phyloP scores from a whole-genome alignment of 2,329 filamentous ascomycete genomes.

The Lithohypha guttulata region DNA sequence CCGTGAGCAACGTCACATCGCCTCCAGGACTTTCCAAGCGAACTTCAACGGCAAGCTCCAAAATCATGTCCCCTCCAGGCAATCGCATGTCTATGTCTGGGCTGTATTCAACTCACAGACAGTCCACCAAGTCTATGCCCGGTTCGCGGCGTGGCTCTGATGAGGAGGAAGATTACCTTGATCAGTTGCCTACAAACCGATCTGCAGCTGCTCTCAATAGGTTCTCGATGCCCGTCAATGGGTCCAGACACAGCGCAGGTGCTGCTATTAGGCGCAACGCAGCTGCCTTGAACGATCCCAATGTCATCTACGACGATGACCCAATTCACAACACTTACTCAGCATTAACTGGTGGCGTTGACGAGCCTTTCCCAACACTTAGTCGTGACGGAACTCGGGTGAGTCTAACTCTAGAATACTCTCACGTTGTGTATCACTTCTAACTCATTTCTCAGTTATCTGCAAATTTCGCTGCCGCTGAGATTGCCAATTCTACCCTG shows the following conservation, averaged over 20 bases:
- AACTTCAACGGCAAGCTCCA: conserved; percentile 64
- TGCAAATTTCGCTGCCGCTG: conserved; percentile 68
- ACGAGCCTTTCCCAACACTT: conserved; percentile 81
- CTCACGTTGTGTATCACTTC: conserved; percentile 8
- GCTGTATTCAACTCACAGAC: conserved; percentile 35
- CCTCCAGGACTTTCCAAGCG: conserved; percentile 66
- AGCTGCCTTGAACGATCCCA: conserved; percentile 16
- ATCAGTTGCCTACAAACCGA: conserved; percentile 50
- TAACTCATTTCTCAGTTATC: conserved; percentile 51
- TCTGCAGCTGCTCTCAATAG: conserved; percentile 67
- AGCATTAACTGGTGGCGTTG: conserved; percentile 49
- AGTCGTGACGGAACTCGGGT: conserved; percentile 33
- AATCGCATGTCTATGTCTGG: conserved; percentile 45
- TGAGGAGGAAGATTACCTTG: conserved; percentile 70
- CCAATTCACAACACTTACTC: conserved; percentile 26
- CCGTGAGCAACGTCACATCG: conserved; percentile 75
- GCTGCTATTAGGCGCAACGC: conserved; percentile 4
- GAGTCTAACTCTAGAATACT: conserved; percentile 7
- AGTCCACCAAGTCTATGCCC: conserved; percentile 77
- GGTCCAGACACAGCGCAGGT: conserved; percentile 41
- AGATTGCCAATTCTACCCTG: conserved; percentile 62
- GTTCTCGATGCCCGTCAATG: conserved; percentile 85
- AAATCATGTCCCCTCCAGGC: conserved; percentile 66
- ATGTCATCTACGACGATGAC: conserved; percentile 76
- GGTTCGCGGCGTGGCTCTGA: conserved; percentile 81